Base-by-base conservation (phyloP, 2,329 filamentous ascomycete species). In the Dryadomyces sulphureus region DNA sequence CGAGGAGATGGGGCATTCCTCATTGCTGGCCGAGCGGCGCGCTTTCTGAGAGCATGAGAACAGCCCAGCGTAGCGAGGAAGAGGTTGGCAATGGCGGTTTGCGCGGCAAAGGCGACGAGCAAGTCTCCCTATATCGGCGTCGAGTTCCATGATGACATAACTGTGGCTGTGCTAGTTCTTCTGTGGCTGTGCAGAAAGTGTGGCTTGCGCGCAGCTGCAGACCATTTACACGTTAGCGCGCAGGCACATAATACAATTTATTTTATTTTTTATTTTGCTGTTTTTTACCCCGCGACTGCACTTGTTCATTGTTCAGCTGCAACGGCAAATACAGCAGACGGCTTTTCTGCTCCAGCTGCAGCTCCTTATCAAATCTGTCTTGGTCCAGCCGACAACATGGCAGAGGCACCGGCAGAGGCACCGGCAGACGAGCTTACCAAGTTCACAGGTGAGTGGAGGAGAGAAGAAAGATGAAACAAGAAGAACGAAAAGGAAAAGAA, bases 1-100 rank as follows among this genome's bases (percentile, higher is more conserved):
- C 41, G 53, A 57, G 59, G 52, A 65, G 69, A 62, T 68, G 60
- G 69, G 68, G 70, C 77, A 81, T 81, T 65, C 75, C 75, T 77
- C 75, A 79, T 78, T 64, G 64, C 45, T 16, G n/a, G 25, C 32
- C 17, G 21, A 35, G 19, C 22, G 14, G 22, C n/a, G 21, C 30
- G 11, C 8, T 19, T n/a, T 19, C 32, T 4, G 7, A 8, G 12
- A 12, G 9, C 34, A 38, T 7, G 9, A 12, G 20, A 12, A 25
- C n/a, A 19, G 36, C 5, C 5, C 19, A 19, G n/a, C 5, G 5
- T 6, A 19, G 16, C 19, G 16, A 38, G 12, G 11, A 22, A 11
- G 17, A 36, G n/a, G 17, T 4, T 30, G 27, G 34, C 27, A 32
- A 32, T 7, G 2, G 36, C 21, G 19, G 7, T 36, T 12, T 6